phyloP scores from a whole-genome alignment of 2,329 filamentous ascomycete genomes.

The Colletotrichum sp. region DNA sequence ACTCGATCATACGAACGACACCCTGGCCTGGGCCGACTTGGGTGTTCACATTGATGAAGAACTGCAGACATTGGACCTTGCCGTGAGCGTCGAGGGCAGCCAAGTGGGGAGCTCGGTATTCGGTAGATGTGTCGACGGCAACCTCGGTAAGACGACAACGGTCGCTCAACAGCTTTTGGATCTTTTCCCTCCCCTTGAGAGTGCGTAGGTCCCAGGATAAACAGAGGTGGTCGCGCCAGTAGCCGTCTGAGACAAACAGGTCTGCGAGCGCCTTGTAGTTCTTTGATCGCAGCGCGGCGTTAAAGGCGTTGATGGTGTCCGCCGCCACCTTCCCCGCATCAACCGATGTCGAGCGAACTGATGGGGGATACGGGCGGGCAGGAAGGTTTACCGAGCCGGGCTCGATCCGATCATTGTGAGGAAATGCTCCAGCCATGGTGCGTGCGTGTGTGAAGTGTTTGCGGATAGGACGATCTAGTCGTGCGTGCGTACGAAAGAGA shows the following conservation, averaged over 20 bases:
- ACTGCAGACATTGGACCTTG: constrained; percentile 57
- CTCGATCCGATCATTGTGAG: constrained; percentile 12
- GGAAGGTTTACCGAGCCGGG: constrained; percentile 61
- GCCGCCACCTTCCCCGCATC: constrained; percentile 43
- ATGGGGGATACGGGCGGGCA: constrained; percentile 46
- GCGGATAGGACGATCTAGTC: neutral
- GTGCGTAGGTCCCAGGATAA: constrained; percentile 59
- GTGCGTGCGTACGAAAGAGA: neutral
- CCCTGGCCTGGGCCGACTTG: constrained; percentile 60
- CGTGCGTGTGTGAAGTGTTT: neutral
- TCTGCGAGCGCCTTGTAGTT: constrained; percentile 36
- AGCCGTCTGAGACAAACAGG: constrained; percentile 50
- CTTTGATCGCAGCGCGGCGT: constrained; percentile 38
- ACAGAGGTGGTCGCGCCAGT: constrained; percentile 64
- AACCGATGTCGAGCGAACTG: constrained; percentile 27
- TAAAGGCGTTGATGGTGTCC: constrained; percentile 42
- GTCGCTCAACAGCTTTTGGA: constrained; percentile 42
- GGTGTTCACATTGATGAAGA: constrained; percentile 61
- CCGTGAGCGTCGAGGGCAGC: constrained; percentile 53
- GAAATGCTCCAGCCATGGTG: neutral
- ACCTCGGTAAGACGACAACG: constrained; percentile 43
- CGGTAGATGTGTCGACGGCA: constrained; percentile 48
- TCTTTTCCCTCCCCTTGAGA: constrained; percentile 44
- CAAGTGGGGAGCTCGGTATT: constrained; percentile 47
- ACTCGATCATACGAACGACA: constrained; percentile 53